These are phyloP conservation scores for Monascus purpureus DNA, from an alignment of 495 filamentous ascomycete genomes.

Conservation along the genomic window DNA sequence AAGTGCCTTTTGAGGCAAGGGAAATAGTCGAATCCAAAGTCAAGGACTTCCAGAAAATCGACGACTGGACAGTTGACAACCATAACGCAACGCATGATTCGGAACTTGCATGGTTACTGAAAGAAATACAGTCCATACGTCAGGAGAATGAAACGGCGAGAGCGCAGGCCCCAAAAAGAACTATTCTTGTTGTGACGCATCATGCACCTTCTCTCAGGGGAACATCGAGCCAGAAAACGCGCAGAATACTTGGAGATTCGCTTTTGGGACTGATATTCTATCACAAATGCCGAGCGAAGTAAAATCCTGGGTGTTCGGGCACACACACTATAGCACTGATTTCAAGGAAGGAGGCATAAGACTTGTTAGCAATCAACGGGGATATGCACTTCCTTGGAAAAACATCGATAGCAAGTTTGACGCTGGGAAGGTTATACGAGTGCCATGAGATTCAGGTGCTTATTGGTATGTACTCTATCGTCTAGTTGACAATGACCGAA, in stretches of 20 bases:
- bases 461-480: no score
- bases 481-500: no score
- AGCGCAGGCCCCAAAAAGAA: constrained; percentile 5
- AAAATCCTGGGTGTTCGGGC: no score
- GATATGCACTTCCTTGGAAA: no score
- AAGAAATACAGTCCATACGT: constrained; percentile 18
- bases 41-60: constrained; percentile 37
- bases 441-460: no score
- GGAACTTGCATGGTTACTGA: constrained; percentile 33
- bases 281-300: constrained; percentile 1
- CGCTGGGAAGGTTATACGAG: no score
- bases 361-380: no score
- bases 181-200: constrained; percentile 39
- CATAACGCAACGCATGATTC: constrained; percentile 32
- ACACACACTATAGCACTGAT: no score
- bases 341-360: no score
- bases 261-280: constrained; percentile 40
- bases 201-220: constrained; percentile 33
- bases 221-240: constrained; percentile 29
- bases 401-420: no score
- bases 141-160: constrained; percentile 9
- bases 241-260: constrained; percentile 24
- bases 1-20: constrained; percentile 21
- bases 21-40: constrained; percentile 26
- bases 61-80: constrained; percentile 29